Percentiles rank a stretch among this genome's conserved stretches.
These are phyloP conservation scores for Atractiella rhizophila DNA, from an alignment of 768 basidiomycete genomes.

Conservation along the genomic window DNA sequence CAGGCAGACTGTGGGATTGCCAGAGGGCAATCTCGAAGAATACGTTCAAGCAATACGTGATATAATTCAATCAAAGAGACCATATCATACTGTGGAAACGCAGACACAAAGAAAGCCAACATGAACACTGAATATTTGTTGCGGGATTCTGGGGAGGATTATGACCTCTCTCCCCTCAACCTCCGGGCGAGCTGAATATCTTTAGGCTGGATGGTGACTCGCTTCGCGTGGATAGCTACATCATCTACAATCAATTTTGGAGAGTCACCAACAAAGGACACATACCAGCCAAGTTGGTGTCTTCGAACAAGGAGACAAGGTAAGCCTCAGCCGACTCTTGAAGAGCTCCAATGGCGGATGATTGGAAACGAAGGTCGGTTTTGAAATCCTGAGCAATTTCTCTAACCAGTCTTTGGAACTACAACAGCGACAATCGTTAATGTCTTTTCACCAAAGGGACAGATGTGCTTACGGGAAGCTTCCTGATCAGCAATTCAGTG, in stretches of 20 bases:
- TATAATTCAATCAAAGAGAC: too few species aligned
- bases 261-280: not conserved
- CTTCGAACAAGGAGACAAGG: slow-evolving; percentile 30
- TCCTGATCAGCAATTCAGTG: slow-evolving; percentile 22
- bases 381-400: slow-evolving; percentile 66
- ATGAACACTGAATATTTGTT: too few species aligned
- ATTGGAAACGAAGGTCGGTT: slow-evolving; percentile 30
- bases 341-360: slow-evolving; percentile 30
- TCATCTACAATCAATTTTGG: not conserved
- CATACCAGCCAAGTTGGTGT: slow-evolving; percentile 24
- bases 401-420: slow-evolving; percentile 44
- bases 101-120: too few species aligned
- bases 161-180: slow-evolving; percentile 28
- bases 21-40: too few species aligned
- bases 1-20: too few species aligned
- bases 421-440: not conserved
- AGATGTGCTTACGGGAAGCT: slow-evolving; percentile 32
- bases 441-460: slow-evolving; percentile 35
- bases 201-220: slow-evolving; percentile 43
- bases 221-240: slow-evolving; percentile 29
- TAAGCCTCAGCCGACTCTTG: slow-evolving; percentile 33
- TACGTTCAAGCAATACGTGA: too few species aligned
- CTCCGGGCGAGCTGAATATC: slow-evolving; percentile 29
- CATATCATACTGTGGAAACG: too few species aligned
- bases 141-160: slow-evolving; percentile 6